phyloP scores from a whole-genome alignment of 2,329 filamentous ascomycete species.

The Plenodomus biglobosus region DNA sequence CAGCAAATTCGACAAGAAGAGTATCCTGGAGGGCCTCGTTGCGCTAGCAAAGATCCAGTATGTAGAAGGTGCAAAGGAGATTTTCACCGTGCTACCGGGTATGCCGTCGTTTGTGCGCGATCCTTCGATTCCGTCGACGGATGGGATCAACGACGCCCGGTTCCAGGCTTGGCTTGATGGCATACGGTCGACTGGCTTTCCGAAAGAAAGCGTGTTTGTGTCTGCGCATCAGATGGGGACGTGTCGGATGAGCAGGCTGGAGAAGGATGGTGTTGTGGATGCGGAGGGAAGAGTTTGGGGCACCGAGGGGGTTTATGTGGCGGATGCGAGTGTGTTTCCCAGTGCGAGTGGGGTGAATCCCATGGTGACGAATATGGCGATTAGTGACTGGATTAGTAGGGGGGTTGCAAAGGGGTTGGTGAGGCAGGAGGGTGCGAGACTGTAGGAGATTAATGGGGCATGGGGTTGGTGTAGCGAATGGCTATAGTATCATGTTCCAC shows the following conservation, averaged over 20 bases:
- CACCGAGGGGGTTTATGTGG: slow-evolving; percentile 65
- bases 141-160: slow-evolving; percentile 58
- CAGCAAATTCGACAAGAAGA: slow-evolving; percentile 69
- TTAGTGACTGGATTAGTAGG: slow-evolving; percentile 41
- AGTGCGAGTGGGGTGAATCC: slow-evolving; percentile 78
- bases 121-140: slow-evolving; percentile 11
- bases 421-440: slow-evolving; percentile 9
- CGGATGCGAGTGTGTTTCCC: slow-evolving; percentile 75
- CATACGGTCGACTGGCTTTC: slow-evolving; percentile 54
- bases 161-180: slow-evolving; percentile 65
- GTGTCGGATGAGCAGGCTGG: slow-evolving; percentile 66
- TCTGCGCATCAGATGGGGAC: slow-evolving; percentile 84
- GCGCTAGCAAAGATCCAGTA: slow-evolving; percentile 76
- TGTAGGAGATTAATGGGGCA: too few relatives aligned
- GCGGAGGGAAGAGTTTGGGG: slow-evolving; percentile 61
- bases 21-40: slow-evolving; percentile 71
- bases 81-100: slow-evolving; percentile 65
- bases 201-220: slow-evolving; percentile 55
- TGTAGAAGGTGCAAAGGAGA: slow-evolving; percentile 76
- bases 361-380: slow-evolving; percentile 73
- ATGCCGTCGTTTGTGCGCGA: slow-evolving; percentile 64
- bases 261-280: slow-evolving; percentile 50
- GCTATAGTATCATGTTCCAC: background rate
- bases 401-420: slow-evolving; percentile 31
- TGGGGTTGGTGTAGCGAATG: background rate